Conservation (phyloP, 768 basidiomycete genomes). For the Rhodosporidiobolus sp. region DNA sequence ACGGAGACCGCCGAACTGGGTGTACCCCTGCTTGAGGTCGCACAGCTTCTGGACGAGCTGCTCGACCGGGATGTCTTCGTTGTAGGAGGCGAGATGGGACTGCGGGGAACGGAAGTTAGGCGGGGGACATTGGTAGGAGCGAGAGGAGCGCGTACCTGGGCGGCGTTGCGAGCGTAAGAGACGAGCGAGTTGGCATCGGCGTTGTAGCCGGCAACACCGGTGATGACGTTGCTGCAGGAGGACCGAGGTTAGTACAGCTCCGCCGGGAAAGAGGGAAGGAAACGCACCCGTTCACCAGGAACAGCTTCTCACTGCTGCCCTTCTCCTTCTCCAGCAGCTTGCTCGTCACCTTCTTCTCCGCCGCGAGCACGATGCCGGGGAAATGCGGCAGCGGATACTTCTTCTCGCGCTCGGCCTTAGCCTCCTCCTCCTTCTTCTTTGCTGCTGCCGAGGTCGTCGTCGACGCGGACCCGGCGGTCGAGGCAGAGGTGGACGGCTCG, state of each 20-base stretch:
- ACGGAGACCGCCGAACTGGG: slow-evolving; percentile 94
- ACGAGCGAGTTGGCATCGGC: slow-evolving; percentile 97
- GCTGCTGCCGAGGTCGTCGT: slow-evolving; percentile 21
- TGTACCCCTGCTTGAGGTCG: slow-evolving; percentile 97
- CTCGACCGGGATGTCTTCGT: slow-evolving; percentile 97
- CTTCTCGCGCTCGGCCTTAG: slow-evolving; percentile 34
- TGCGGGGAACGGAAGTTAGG: slow-evolving; percentile 53
- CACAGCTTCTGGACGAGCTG: slow-evolving; percentile 88
- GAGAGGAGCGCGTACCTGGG: slow-evolving; percentile 47
- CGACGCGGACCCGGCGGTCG: slow-evolving; percentile 8
- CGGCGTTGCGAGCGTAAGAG: slow-evolving; percentile 85
- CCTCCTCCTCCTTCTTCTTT: slow-evolving; percentile 41
- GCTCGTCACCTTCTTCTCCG: slow-evolving; percentile 96
- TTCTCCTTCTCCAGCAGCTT: slow-evolving; percentile 94
- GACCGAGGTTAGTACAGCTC: background rate
- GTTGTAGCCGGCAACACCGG: slow-evolving; percentile 90
- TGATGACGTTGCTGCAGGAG: slow-evolving; percentile 78
- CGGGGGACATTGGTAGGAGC: too few species aligned
- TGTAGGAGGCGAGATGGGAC: slow-evolving; percentile 78
- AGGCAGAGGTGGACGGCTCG: slow-evolving; percentile 8
- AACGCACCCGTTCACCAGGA: slow-evolving; percentile 70
- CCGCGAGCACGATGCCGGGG: slow-evolving; percentile 86
- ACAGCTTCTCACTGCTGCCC: slow-evolving; percentile 98
- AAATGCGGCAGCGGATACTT: slow-evolving; percentile 49
- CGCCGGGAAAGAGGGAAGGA: background rate